Conservation (phyloP, 2,329 filamentous ascomycete genomes). For the Fusarium tanahbumbuense region DNA sequence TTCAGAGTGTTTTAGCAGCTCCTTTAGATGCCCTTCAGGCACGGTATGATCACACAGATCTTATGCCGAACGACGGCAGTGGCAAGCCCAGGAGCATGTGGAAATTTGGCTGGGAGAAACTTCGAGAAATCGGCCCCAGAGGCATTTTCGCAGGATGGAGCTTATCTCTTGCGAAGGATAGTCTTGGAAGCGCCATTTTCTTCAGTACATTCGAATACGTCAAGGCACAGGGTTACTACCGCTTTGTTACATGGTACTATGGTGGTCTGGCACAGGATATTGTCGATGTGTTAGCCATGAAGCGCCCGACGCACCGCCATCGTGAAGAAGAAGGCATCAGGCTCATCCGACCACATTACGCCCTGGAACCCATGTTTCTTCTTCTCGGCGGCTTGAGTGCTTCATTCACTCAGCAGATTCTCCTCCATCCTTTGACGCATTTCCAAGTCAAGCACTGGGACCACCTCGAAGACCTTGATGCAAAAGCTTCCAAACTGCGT, state of each 20-base stretch:
- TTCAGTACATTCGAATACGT: slow-evolving; percentile 81
- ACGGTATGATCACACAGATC: slow-evolving; percentile 71
- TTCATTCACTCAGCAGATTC: slow-evolving; percentile 73
- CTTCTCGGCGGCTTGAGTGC: slow-evolving; percentile 75
- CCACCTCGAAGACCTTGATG: slow-evolving; percentile 77
- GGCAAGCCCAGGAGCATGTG: slow-evolving; percentile 73
- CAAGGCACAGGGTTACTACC: slow-evolving; percentile 78
- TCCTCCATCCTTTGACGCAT: slow-evolving; percentile 77
- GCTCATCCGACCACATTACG: slow-evolving; percentile 78
- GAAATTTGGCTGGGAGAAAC: slow-evolving; percentile 72
- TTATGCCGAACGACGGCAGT: slow-evolving; percentile 56
- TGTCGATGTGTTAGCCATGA: slow-evolving; percentile 61
- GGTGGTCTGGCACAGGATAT: slow-evolving; percentile 66
- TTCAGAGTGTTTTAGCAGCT: slow-evolving; percentile 79
- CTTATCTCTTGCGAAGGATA: slow-evolving; percentile 76
- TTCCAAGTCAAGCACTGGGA: slow-evolving; percentile 80
- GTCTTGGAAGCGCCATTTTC: slow-evolving; percentile 75
- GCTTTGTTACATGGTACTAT: slow-evolving; percentile 78
- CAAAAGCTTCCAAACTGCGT: slow-evolving; percentile 62
- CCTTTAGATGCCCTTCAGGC: slow-evolving; percentile 81
- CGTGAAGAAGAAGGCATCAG: slow-evolving; percentile 49
- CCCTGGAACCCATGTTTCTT: slow-evolving; percentile 78
- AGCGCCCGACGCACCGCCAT: slow-evolving; percentile 53
- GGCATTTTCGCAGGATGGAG: slow-evolving; percentile 81
- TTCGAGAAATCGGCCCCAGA: slow-evolving; percentile 76